These are phyloP conservation scores for Amanita rimosa DNA, from an alignment of 768 basidiomycete genomes.

Conservation along the genomic window DNA sequence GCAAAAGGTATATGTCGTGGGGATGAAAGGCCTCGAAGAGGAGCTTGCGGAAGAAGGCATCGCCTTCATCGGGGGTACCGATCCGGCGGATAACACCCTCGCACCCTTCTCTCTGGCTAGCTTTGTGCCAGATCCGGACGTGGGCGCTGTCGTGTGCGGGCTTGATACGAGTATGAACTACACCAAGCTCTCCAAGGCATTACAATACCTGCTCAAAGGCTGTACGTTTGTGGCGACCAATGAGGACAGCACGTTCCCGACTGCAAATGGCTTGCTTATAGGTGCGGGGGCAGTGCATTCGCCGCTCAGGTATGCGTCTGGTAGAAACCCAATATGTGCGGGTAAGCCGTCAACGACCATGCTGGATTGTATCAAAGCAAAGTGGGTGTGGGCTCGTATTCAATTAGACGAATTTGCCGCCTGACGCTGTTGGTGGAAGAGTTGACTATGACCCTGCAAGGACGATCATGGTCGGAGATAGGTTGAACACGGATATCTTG, in stretches of 20 bases:
- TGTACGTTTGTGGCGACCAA: conserved; percentile 89
- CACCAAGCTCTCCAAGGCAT: conserved; percentile 88
- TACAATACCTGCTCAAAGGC: conserved; percentile 77
- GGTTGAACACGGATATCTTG: conserved; percentile 90
- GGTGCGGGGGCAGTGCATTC: conserved; percentile 82
- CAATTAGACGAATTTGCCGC: neutral
- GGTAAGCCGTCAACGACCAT: conserved; percentile 90
- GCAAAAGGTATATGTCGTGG: conserved; percentile 94
- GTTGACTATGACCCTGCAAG: conserved; percentile 76
- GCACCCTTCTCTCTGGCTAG: conserved; percentile 53
- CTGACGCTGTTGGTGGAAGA: conserved; percentile 26
- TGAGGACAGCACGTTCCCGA: conserved; percentile 86
- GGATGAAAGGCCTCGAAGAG: conserved; percentile 85
- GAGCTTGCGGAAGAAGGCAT: conserved; percentile 87
- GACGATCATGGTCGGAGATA: conserved; percentile 94
- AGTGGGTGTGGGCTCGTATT: conserved; percentile 18
- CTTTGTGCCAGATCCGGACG: conserved; percentile 64
- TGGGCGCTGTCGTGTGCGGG: conserved; percentile 93
- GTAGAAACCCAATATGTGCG: conserved; percentile 61
- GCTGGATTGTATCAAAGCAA: conserved; percentile 83
- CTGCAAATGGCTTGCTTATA: conserved; percentile 59
- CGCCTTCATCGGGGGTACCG: conserved; percentile 70
- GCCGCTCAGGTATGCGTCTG: conserved; percentile 64
- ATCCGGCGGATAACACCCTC: conserved; percentile 74
- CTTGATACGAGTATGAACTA: conserved; percentile 84